Conservation (phyloP, 768 basidiomycete species). For the Grammothele lineata region DNA sequence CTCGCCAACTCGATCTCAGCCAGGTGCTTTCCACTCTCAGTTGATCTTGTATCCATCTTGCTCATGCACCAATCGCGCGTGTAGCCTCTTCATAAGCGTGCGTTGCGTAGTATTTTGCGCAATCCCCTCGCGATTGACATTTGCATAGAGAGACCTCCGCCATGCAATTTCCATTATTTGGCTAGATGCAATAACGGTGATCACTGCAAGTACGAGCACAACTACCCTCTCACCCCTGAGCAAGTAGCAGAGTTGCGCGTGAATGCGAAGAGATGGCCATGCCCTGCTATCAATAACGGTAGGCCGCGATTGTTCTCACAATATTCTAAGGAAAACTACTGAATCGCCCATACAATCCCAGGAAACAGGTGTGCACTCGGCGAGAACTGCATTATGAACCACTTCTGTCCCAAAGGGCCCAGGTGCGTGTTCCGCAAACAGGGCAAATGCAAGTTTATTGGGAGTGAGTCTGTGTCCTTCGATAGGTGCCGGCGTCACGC, state of each 20-base stretch:
- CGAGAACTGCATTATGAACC: conserved; percentile 31
- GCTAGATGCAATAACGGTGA: conserved; percentile 27
- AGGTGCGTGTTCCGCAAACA: conserved; percentile 31
- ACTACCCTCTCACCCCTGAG: conserved; percentile 27
- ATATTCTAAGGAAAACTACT: no score
- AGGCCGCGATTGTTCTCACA: neutral
- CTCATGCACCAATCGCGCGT: no score
- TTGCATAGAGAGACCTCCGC: conserved; percentile 31
- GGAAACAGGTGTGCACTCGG: conserved; percentile 25
- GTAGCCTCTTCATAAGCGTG: conserved; percentile 32
- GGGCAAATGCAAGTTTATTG: conserved; percentile 31
- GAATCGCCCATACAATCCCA: neutral
- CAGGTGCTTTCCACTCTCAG: no score
- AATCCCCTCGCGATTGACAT: no score
- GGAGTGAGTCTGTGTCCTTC: conserved; percentile 19
- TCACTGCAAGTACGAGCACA: conserved; percentile 32
- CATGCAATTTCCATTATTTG: conserved; percentile 36
- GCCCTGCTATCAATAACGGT: conserved; percentile 29
- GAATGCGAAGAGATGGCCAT: conserved; percentile 33
- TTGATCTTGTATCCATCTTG: no score
- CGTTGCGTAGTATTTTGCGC: neutral
- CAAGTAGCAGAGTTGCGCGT: conserved; percentile 27
- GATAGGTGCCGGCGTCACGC: neutral
- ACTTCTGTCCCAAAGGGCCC: conserved; percentile 33
- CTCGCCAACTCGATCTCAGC: conserved; percentile 8